A percentile compares a stretch with the other conserved stretches of the same genome.
phyloP scores from a whole-genome alignment of 805 yeast genomes.

The Saccharomyces eubayanus region DNA sequence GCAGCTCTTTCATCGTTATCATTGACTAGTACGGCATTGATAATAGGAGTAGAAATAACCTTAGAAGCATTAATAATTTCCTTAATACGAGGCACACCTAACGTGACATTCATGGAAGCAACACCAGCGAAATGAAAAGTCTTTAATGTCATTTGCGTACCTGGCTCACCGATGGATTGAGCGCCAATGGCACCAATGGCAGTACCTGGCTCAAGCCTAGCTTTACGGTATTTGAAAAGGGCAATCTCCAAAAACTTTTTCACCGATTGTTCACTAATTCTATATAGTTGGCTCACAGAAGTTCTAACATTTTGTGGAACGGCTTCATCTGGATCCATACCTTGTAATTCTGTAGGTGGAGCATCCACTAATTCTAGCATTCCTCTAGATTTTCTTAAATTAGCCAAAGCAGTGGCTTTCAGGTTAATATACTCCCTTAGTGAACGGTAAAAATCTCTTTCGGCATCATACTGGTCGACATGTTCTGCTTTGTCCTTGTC shows the following conservation, averaged over 20 bases:
- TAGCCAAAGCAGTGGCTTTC: slow-evolving; percentile 52
- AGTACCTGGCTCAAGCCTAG: slow-evolving; percentile 96
- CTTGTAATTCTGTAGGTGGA: slow-evolving; percentile 40
- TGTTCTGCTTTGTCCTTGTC: slow-evolving; percentile 46
- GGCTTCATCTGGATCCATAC: slow-evolving; percentile 33
- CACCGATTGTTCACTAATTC: slow-evolving; percentile 56
- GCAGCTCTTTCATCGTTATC: slow-evolving; percentile 96
- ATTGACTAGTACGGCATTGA: slow-evolving; percentile 87
- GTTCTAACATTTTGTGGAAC: slow-evolving; percentile 32
- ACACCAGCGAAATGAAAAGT: slow-evolving; percentile 99
- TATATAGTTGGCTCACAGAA: slow-evolving; percentile 56
- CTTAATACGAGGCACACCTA: slow-evolving; percentile 98
- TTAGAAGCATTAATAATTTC: slow-evolving; percentile 97
- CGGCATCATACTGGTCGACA: slow-evolving; percentile 83
- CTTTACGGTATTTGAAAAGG: slow-evolving; percentile 71
- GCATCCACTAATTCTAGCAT: slow-evolving; percentile 38
- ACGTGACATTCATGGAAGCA: slow-evolving; percentile 96
- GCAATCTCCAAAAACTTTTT: slow-evolving; percentile 65
- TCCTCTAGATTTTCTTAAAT: slow-evolving; percentile 46
- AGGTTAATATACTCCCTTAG: slow-evolving; percentile 52
- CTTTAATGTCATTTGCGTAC: slow-evolving; percentile 95
- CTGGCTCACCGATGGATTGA: slow-evolving; percentile 98
- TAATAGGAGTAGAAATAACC: slow-evolving; percentile 90
- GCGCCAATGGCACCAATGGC: slow-evolving; percentile 99
- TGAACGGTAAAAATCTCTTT: slow-evolving; percentile 73